Evolutionary conservation across 2,329 filamentous ascomycete genomes (phyloP), one percentile per base, ranked within the genome.

Genomic region (Colletotrichum melonis): DNA sequence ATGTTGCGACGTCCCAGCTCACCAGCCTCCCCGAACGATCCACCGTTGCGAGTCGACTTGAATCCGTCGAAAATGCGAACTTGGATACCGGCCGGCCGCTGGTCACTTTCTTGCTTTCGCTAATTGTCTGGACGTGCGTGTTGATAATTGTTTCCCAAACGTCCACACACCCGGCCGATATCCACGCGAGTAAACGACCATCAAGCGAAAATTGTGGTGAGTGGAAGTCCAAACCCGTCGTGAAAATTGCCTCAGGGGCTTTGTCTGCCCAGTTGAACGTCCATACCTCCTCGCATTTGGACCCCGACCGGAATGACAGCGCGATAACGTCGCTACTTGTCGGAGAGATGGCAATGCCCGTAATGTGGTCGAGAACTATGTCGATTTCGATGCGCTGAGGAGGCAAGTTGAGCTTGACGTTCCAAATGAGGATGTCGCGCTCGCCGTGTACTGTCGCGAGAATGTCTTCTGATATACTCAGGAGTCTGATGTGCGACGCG

Each of bases 371-470:
- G 28, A 71, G 60, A 5, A 49, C 28, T 4, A 71, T n/a, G 26
- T 62, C 67, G 26, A 66, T 22, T 2, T 62, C 62, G 5, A 73
- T 22, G 4, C 35, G 46, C 56, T 14, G 67, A 14, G 67, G 71
- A 28, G 71, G 60, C 26, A 42, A 19, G 19, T 70, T 57, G 56
- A 30, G 55, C 6, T 49, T 19, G 26, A 65, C n/a, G 11, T 49
- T 57, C 67, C 71, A 73, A 6, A 65, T 62, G 24, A 73, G 46
- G 1, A 73, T 49, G 24, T 66, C 56, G 46, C 71, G 26, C 7
- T 71, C 62, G 12, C 71, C 67, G 35, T 71, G 71, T 1, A 71
- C 71, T 6, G 67, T 73, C 14, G 52, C 56, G 35, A 73, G 62
- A 8, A 56, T 16, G 11, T 49, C 28, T 22, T 70, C 30, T 4